Evolutionary conservation across 768 basidiomycete species (phyloP).

Genomic region (Boletus fagicola): DNA sequence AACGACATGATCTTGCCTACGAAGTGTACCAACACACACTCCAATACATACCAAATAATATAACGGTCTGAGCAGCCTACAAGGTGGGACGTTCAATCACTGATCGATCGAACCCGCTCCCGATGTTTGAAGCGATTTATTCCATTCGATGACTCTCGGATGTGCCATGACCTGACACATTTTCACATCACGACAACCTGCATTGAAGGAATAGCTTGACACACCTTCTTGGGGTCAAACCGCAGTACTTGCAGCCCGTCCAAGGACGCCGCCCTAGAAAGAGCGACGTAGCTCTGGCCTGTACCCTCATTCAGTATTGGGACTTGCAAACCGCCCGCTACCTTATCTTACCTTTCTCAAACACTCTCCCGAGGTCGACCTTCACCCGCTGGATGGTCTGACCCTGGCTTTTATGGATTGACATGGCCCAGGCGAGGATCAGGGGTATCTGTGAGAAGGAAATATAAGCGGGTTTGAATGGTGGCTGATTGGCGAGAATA

Average conservation of each 20-base stretch:
- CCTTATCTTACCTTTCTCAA: conserved; percentile 47
- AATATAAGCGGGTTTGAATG: neutral
- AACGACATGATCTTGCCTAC: neutral
- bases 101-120: neutral
- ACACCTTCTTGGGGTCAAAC: conserved; percentile 52
- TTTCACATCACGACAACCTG: neutral
- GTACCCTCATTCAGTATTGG: neutral
- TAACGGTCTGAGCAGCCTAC: neutral
- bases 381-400: conserved; percentile 67
- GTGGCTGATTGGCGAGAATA: neutral
- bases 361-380: conserved; percentile 64
- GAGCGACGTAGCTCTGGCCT: conserved; percentile 50
- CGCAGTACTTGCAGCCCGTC: conserved; percentile 54
- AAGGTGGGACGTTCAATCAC: neutral
- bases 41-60: conserved; percentile 14
- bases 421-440: conserved; percentile 75
- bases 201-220: neutral
- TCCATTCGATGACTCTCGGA: conserved; percentile 45
- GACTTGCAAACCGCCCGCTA: too few species aligned
- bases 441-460: conserved; percentile 53
- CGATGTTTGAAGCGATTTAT: conserved; percentile 25
- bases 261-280: conserved; percentile 52
- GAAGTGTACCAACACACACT: neutral
- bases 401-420: conserved; percentile 77
- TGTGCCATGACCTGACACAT: conserved; percentile 41